Conservation (phyloP, 2,329 filamentous ascomycete genomes). For the Cladosporium sp. region DNA sequence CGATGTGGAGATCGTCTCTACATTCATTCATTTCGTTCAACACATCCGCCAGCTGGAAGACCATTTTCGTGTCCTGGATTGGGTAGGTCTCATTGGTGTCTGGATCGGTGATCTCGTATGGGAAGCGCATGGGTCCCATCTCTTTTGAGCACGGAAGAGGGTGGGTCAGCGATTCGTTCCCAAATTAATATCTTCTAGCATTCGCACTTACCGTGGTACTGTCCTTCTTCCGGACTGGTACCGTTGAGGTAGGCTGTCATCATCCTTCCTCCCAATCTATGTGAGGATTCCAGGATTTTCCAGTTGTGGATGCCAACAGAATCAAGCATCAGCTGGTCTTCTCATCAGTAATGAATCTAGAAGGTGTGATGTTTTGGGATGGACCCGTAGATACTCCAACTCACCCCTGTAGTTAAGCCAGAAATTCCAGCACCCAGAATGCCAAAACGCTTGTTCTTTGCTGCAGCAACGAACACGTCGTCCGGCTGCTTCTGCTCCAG, state of each 20-base stretch:
- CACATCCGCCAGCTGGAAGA: conserved; percentile 57
- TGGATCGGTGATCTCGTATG: conserved; percentile 44
- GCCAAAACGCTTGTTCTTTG: conserved; percentile 44
- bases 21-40: conserved; percentile 56
- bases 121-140: conserved; percentile 62
- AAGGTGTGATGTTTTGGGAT: too few species aligned
- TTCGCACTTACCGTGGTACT: neutral
- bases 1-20: conserved; percentile 44
- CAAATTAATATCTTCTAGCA: neutral
- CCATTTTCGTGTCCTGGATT: conserved; percentile 58
- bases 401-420: conserved; percentile 54
- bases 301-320: conserved; percentile 55
- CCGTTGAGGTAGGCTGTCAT: conserved; percentile 58
- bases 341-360: neutral
- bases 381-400: neutral
- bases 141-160: conserved; percentile 38
- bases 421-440: conserved; percentile 63
- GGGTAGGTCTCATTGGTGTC: conserved; percentile 51
- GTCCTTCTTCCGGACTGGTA: conserved; percentile 26
- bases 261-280: conserved; percentile 61
- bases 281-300: conserved; percentile 56
- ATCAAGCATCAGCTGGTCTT: conserved; percentile 34
- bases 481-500: conserved; percentile 54
- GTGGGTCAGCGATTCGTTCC: neutral
- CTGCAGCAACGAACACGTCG: conserved; percentile 48